These are phyloP conservation scores for Cordyceps cateniannulata DNA, from an alignment of 2,329 filamentous ascomycete species.

Conservation along the genomic window DNA sequence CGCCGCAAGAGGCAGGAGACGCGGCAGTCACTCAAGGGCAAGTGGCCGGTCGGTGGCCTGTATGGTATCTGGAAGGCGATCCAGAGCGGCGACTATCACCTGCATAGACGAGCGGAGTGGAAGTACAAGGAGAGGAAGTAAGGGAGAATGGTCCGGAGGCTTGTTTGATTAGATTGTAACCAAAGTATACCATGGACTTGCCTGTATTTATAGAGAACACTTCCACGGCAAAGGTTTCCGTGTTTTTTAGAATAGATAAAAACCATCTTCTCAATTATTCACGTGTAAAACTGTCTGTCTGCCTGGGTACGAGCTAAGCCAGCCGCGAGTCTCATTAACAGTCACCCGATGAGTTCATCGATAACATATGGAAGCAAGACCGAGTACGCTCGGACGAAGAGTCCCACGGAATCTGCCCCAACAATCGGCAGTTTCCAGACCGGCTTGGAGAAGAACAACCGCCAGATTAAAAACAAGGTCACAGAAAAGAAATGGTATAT, in stretches of 20 bases:
- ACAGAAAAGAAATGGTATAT: background rate
- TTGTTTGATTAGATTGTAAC: background rate
- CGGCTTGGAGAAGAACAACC: background rate
- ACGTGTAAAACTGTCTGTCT: too few species aligned
- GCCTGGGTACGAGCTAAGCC: too few species aligned
- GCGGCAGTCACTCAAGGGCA: slow-evolving; percentile 38
- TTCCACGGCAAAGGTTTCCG: too few species aligned
- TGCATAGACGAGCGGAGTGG: slow-evolving; percentile 48
- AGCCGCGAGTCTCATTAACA: background rate
- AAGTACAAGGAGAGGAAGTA: slow-evolving; percentile 36
- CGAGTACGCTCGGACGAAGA: background rate
- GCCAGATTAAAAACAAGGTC: background rate
- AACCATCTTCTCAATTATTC: too few species aligned
- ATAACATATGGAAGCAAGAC: background rate
- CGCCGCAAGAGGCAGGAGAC: slow-evolving; percentile 31
- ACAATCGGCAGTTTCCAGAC: background rate
- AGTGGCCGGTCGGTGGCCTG: slow-evolving; percentile 51
- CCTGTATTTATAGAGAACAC: background rate
- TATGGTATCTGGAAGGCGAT: slow-evolving; percentile 56
- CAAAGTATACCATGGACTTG: background rate
- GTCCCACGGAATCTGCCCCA: background rate
- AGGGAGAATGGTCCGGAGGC: background rate
- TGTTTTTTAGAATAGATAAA: background rate
- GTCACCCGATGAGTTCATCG: background rate
- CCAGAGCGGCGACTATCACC: slow-evolving; percentile 47